phyloP scores from a whole-genome alignment of 805 yeast species.

The Tetrapisispora pingtungensis region DNA sequence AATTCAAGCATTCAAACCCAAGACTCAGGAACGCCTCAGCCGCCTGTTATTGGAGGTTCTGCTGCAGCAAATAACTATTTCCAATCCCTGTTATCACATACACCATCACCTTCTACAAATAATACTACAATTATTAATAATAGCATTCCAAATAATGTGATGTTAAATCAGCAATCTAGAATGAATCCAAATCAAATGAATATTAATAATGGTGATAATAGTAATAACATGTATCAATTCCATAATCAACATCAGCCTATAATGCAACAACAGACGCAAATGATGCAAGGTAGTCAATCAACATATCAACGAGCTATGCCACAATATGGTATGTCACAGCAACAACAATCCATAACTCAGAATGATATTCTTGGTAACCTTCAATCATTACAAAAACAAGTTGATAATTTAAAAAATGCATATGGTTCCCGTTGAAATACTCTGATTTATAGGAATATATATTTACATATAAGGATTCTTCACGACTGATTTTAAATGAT shows the following conservation, averaged over 20 bases:
- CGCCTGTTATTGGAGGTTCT: conserved; percentile 17
- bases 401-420: conserved; percentile 39
- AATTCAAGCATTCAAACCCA: conserved; percentile 9
- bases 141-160: background rate
- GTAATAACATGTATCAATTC: conserved; percentile 2
- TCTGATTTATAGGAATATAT: no score
- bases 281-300: conserved; percentile 12
- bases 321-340: conserved; percentile 18
- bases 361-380: conserved; percentile 53
- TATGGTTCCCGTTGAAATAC: conserved; percentile 11
- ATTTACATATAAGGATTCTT: no score
- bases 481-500: no score
- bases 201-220: background rate
- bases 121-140: conserved; percentile 6
- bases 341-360: conserved; percentile 22
- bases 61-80: conserved; percentile 21
- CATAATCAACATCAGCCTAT: conserved; percentile 11
- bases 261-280: conserved; percentile 9
- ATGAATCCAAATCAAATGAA: background rate
- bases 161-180: background rate
- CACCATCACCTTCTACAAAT: conserved; percentile 23
- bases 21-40: conserved; percentile 4
- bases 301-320: conserved; percentile 10
- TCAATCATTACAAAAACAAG: conserved; percentile 59
- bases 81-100: conserved; percentile 20